A percentile compares a stretch with the other conserved stretches of the same genome.
Evolutionary conservation across 2,329 filamentous ascomycete species (phyloP).

Genomic region (Alternaria triticimaculans): DNA sequence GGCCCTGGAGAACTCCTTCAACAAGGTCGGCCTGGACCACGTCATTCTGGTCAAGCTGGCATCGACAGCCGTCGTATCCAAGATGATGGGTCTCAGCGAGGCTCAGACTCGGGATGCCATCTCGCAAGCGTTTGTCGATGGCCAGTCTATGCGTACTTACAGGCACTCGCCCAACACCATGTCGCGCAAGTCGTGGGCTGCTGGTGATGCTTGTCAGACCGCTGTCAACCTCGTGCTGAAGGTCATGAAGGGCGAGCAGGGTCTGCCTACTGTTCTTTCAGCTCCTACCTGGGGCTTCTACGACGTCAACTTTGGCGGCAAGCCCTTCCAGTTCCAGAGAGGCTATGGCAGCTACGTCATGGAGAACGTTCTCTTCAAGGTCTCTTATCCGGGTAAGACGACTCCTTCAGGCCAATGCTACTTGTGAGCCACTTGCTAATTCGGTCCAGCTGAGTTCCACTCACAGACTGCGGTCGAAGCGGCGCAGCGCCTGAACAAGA

Average conservation of each 20-base stretch:
- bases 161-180: constrained; percentile 98
- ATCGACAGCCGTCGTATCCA: constrained; percentile 89
- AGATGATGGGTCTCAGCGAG: constrained; percentile 90
- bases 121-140: constrained; percentile 97
- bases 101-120: constrained; percentile 93
- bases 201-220: constrained; percentile 95
- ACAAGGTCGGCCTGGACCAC: constrained; percentile 97
- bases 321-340: constrained; percentile 90
- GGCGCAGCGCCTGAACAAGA: constrained; percentile 83
- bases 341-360: constrained; percentile 98
- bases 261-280: constrained; percentile 89
- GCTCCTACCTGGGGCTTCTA: constrained; percentile 98
- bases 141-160: constrained; percentile 95
- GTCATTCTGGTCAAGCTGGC: constrained; percentile 98
- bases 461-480: constrained; percentile 98
- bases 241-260: constrained; percentile 88
- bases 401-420: neutral
- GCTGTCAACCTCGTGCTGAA: constrained; percentile 91
- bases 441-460: constrained; percentile 82
- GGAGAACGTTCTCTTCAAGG: constrained; percentile 99
- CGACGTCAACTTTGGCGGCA: constrained; percentile 95
- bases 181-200: constrained; percentile 99
- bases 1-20: constrained; percentile 96
- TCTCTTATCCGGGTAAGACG: constrained; percentile 88
- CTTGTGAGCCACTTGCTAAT: neutral